Evolutionary conservation across 352 stramenopile genomes (phyloP).

Genomic region (Globisporangium carolinianum): DNA sequence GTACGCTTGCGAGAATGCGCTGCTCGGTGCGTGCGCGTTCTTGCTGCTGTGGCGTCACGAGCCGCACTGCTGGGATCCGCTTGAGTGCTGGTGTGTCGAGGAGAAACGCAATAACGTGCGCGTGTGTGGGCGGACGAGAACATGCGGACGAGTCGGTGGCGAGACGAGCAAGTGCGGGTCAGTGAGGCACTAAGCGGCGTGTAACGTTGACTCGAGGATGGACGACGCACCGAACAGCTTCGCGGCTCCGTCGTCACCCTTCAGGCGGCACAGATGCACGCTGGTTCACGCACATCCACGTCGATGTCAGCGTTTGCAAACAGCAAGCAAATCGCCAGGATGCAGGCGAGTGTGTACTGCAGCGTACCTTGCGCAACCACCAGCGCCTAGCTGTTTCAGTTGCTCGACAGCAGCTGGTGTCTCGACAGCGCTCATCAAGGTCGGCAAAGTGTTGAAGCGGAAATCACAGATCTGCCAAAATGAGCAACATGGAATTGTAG

Average conservation of each 20-base stretch:
- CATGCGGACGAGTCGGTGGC: neutral
- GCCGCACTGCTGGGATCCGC: constrained; percentile 30
- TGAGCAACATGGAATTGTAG: too few species aligned
- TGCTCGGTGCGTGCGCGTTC: constrained; percentile 35
- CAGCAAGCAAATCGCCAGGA: too few species aligned
- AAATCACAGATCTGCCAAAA: too few species aligned
- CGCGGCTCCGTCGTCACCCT: constrained; percentile 3
- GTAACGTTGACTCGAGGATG: neutral
- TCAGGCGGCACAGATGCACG: constrained; percentile 40
- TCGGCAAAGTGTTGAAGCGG: too few species aligned
- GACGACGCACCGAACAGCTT: constrained; percentile 21
- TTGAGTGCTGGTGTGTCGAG: constrained; percentile 37
- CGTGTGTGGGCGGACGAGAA: neutral
- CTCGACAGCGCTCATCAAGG: too few species aligned
- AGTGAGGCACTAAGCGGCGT: neutral
- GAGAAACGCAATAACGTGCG: neutral
- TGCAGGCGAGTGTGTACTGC: neutral
- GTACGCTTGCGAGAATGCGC: constrained; percentile 26
- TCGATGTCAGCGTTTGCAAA: neutral
- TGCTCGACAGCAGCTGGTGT: constrained; percentile 20
- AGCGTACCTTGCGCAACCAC: constrained; percentile 54
- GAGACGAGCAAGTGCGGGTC: neutral
- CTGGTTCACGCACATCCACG: constrained; percentile 13
- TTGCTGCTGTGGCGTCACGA: constrained; percentile 33
- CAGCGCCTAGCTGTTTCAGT: constrained; percentile 41